phyloP scores from a whole-genome alignment of 495 filamentous ascomycete species.

The Cercophora sp. region DNA sequence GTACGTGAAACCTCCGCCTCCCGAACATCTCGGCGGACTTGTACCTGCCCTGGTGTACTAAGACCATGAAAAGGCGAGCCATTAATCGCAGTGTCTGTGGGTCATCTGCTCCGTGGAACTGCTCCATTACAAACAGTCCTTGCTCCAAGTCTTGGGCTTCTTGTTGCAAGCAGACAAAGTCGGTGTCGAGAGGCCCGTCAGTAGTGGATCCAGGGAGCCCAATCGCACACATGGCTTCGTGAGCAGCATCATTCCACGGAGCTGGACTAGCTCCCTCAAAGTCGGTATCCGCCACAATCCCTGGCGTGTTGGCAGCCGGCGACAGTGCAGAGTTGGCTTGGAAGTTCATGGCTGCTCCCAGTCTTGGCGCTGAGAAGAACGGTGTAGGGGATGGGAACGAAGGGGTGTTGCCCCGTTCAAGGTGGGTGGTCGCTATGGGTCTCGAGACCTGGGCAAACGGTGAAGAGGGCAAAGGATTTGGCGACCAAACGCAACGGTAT shows the following conservation, averaged over 20 bases:
- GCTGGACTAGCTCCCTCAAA: not conserved
- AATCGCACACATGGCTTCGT: not conserved
- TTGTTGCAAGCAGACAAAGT: not conserved
- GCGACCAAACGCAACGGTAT: too few species aligned
- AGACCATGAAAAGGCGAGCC: not conserved
- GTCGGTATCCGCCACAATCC: not conserved
- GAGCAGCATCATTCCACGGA: conserved; percentile 1
- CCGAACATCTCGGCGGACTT: not conserved
- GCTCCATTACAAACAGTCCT: not conserved
- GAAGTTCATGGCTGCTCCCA: not conserved
- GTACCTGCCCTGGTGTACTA: not conserved
- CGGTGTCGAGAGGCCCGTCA: not conserved
- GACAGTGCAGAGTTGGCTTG: not conserved
- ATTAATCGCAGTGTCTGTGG: not conserved
- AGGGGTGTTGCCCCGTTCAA: not conserved
- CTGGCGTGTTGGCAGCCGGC: not conserved
- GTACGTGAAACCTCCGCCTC: not conserved
- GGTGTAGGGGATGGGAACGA: not conserved
- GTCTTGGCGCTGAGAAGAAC: not conserved
- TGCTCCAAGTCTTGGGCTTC: not conserved
- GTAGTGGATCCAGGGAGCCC: not conserved
- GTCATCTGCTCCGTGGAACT: not conserved
- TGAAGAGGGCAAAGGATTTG: not conserved
- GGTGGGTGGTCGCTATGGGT: not conserved
- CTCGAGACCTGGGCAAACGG: not conserved